phyloP scores from a whole-genome alignment of 176 grass and related monocot species.

The Carex pumila region DNA sequence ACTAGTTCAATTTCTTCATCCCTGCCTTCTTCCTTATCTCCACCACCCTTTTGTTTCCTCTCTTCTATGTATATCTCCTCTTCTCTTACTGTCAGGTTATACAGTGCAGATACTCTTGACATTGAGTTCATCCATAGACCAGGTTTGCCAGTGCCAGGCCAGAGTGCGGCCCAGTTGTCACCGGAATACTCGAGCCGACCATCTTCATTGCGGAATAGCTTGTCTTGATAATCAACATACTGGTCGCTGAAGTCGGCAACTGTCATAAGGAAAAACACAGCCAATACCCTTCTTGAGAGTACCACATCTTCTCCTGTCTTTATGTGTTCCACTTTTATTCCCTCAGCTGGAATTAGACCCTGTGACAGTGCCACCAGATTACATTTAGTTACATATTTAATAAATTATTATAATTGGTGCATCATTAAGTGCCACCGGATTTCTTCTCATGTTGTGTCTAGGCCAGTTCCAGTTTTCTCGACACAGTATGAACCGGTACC shows the following conservation, averaged over 20 bases:
- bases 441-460: neutral
- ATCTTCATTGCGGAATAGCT: conserved; percentile 47
- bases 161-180: conserved; percentile 46
- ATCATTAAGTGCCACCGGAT: neutral
- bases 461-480: neutral
- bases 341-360: conserved; percentile 28
- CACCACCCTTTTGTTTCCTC: conserved; percentile 16
- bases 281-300: conserved; percentile 39
- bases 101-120: conserved; percentile 48
- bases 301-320: conserved; percentile 55
- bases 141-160: conserved; percentile 56
- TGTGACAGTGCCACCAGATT: neutral
- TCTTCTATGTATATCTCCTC: conserved; percentile 42
- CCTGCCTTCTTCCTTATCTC: neutral
- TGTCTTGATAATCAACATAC: conserved; percentile 71
- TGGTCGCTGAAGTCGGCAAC: conserved; percentile 76
- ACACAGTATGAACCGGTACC: neutral
- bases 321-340: conserved; percentile 50
- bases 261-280: conserved; percentile 60
- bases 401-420: neutral
- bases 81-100: conserved; percentile 44
- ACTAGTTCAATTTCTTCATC: conserved; percentile 38
- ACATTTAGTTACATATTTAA: neutral
- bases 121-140: conserved; percentile 63
- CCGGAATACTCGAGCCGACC: conserved; percentile 47